A percentile compares a stretch with the other conserved stretches of the same genome.
These are phyloP conservation scores for Fraxinus pennsylvanica DNA, from an alignment of 257 asterid species.

Conservation along the genomic window DNA sequence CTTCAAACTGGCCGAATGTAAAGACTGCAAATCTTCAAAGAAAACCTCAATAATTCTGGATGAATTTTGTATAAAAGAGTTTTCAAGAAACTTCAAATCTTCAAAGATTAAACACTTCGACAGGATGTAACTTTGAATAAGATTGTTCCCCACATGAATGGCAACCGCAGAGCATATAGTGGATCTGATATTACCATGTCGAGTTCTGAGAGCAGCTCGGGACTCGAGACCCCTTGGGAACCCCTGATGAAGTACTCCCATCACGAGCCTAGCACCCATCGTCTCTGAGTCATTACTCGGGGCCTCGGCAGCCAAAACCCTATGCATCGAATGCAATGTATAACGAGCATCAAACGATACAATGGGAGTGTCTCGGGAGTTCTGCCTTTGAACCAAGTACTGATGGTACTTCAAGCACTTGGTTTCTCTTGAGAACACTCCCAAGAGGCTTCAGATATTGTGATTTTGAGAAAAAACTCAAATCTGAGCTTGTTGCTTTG, in stretches of 20 bases:
- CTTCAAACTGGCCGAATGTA: too few species aligned
- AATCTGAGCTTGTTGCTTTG: conserved; percentile 59
- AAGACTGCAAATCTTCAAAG: too few species aligned
- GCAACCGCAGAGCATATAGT: conserved; percentile 60
- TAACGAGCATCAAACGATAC: conserved; percentile 40
- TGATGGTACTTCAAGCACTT: conserved; percentile 68
- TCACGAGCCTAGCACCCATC: conserved; percentile 33
- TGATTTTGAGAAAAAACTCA: conserved; percentile 58
- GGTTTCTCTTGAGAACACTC: conserved; percentile 33
- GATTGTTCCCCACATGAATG: conserved; percentile 35
- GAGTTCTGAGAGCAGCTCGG: conserved; percentile 78
- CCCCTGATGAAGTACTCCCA: conserved; percentile 44
- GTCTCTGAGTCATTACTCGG: conserved; percentile 28
- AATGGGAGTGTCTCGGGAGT: conserved; percentile 71
- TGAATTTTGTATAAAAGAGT: too few species aligned
- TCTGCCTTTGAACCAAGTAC: conserved; percentile 63
- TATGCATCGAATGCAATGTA: conserved; percentile 28
- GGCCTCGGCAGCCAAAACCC: conserved; percentile 33
- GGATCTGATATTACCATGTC: conserved; percentile 85
- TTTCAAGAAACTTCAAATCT: too few species aligned
- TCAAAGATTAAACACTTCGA: neutral
- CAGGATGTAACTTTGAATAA: conserved; percentile 48
- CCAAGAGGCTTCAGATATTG: conserved; percentile 50
- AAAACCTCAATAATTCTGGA: too few species aligned
- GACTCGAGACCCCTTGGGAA: conserved; percentile 66